Base-by-base conservation (phyloP, 805 yeast species). In the Sugiyamaella chiloensis region DNA sequence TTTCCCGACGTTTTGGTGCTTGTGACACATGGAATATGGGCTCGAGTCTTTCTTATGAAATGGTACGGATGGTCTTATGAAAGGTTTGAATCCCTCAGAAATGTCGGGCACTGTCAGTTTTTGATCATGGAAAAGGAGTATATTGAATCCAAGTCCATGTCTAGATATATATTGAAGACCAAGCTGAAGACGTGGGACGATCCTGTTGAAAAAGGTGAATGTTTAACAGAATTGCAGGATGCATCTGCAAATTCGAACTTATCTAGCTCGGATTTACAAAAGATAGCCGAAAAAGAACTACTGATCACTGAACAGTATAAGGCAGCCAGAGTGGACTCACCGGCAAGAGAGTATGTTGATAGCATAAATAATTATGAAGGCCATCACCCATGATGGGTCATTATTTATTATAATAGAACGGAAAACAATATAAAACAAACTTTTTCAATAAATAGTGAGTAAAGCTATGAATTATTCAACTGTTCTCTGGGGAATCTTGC, bases 1-100 rank as follows among this genome's bases (percentile, higher is more conserved):
- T 86, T 87, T 61, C 89, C 96, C n/a, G 78, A 79, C 50, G 84
- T 89, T 16, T 73, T 88, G 32, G 88, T 90, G 2, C 68, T 90
- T 35, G 96, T 90, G 34, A 85, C 96, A 3, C 97, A 90, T 63
- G 97, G 97, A 7, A 87, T 90, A 12, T 88, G 95, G 91, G 85
- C 95, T 3, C 72, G 97, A 34, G 97, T 90, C 6, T 90, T 90
- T 58, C 65, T 90, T 36, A 88, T 89, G 89, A 86, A 89, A 59
- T 90, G 96, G 96, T 90, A 81, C 63, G 72, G 96, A 49, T 90
- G 97, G 96, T 76, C 85, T 1, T 91, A 85, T 60, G 96, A 89
- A 62, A 81, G 83, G 61, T 90, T 89, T 65, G 97, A 90, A 66
- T 75, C 83, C 40, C 73, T 90, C 52, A 76, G 83, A 51, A 90